phyloP scores from a whole-genome alignment of 768 basidiomycete species.

The Calocera cornea region DNA sequence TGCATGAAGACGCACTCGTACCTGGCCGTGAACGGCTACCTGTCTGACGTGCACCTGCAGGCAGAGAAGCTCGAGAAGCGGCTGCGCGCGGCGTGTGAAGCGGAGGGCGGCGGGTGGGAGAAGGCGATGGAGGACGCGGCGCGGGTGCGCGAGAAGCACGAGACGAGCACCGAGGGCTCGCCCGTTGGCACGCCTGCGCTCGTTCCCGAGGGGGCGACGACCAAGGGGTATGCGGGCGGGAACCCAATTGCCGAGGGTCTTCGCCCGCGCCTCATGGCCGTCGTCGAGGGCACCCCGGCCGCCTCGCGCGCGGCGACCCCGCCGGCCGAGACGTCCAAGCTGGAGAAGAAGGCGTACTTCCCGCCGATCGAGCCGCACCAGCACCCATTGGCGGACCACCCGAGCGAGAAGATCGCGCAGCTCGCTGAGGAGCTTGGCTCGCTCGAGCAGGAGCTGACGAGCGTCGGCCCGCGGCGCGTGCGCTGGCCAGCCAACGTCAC shows the following conservation, averaged over 20 bases:
- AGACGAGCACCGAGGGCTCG: conserved; percentile 20
- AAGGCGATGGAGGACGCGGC: conserved; percentile 40
- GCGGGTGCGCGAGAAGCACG: conserved; percentile 29
- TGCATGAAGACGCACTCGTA: conserved; percentile 98
- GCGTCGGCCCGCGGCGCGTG: conserved; percentile 44
- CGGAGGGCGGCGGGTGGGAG: conserved; percentile 52
- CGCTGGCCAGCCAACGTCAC: conserved; percentile 80
- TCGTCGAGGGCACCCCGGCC: background rate
- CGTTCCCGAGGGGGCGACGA: conserved; percentile 27
- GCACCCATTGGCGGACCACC: conserved; percentile 46
- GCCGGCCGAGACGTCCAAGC: background rate
- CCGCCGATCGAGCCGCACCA: conserved; percentile 11
- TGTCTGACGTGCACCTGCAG: conserved; percentile 41
- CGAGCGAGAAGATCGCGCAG: conserved; percentile 45
- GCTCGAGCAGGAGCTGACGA: conserved; percentile 60
- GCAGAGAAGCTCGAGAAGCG: conserved; percentile 32
- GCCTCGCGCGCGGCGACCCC: conserved; percentile 1
- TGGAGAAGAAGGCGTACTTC: conserved; percentile 8
- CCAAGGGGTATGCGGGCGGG: conserved; percentile 32
- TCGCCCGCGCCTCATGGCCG: background rate
- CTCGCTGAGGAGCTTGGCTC: conserved; percentile 68
- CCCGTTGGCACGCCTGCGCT: conserved; percentile 20
- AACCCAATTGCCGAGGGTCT: conserved; percentile 5
- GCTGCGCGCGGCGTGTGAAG: conserved; percentile 34
- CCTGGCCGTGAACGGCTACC: conserved; percentile 72